Base-by-base conservation (phyloP, 345 rosid species). In the Moringa oleifera region DNA sequence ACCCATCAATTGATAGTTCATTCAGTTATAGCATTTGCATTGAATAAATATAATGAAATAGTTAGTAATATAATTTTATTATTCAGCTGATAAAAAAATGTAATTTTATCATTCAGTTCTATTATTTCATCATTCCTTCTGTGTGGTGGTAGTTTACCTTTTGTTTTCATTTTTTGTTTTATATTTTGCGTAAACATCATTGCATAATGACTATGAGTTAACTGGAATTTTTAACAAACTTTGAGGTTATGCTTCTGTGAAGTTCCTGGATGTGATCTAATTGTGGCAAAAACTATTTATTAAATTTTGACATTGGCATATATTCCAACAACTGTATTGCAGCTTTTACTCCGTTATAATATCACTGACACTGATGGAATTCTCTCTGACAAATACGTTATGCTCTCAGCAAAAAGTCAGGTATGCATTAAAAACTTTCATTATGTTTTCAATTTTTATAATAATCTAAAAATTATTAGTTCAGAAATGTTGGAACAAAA, bases 381-480 rank as follows among this genome's bases (percentile, higher is more conserved):
- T 73, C 95, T 86, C 58, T 83, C 96, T 11, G 88, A 85, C 53
- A 81, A 88, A 68, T 80, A 94, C 74, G 96, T 80, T 37, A 85
- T 90, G 89, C 91, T 88, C 63, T 94, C 99, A 25, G 89, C 99
- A 65, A 88, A 86, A 78, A 88, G 95, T 78, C 88, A 75, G 80
- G 96, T 94, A 87, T 13, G 72, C 20, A 23, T 61, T 51, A 7
- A 41, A 7, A 5, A 41, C 16, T 41, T 49, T 67, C 0, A n/a
- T n/a, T 13, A 9, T 58, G 18, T 28, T 36, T 59, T 57, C 20
- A 25, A 19, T 19, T 57, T 23, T 33, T 65, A 31, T 46, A 59
- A 25, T 18, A 1, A 41, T 25, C 15, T 23, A 1, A 24, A 33
- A 17, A 55, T 25, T 54, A 11, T 54, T 9, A 54, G 3, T 54